Evolutionary conservation across 2,329 filamentous ascomycete genomes (phyloP).

Genomic region (Neonectria punicea): DNA sequence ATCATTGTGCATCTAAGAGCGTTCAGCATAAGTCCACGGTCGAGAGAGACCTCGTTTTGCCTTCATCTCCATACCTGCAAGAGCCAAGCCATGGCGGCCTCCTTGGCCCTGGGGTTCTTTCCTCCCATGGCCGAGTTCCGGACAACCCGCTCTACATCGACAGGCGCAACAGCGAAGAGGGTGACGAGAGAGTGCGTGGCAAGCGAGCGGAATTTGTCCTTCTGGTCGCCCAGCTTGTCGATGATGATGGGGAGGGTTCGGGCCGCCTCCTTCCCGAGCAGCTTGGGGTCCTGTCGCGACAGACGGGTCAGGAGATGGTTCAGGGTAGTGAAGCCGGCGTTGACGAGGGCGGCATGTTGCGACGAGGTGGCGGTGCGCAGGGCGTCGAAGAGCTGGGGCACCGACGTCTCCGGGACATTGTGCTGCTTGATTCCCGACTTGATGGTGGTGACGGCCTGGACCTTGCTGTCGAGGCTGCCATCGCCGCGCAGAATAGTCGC

Average conservation of each 20-base stretch:
- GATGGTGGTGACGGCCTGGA: constrained; percentile 75
- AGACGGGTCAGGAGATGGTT: constrained; percentile 89
- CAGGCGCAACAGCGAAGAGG: constrained; percentile 74
- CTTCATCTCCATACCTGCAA: constrained; percentile 66
- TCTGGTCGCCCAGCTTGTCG: constrained; percentile 87
- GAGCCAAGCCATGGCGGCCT: constrained; percentile 86
- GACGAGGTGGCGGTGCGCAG: constrained; percentile 79
- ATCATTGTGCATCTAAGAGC: constrained; percentile 78
- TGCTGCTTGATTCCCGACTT: constrained; percentile 94
- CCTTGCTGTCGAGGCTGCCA: constrained; percentile 74
- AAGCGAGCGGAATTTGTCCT: constrained; percentile 83
- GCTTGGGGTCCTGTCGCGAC: constrained; percentile 83
- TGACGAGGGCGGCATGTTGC: constrained; percentile 80
- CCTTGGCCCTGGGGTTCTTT: constrained; percentile 86
- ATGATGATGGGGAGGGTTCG: constrained; percentile 79
- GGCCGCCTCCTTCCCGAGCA: constrained; percentile 74
- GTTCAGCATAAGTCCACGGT: constrained; percentile 22
- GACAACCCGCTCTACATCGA: constrained; percentile 83
- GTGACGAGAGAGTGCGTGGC: constrained; percentile 82
- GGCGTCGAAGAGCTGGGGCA: constrained; percentile 83
- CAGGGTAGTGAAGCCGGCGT: constrained; percentile 87
- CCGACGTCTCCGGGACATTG: constrained; percentile 80
- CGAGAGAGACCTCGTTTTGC: not conserved
- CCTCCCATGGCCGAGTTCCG: constrained; percentile 81
- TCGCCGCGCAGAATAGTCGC: constrained; percentile 67